Percentiles rank a stretch among this genome's conserved stretches.
phyloP scores from a whole-genome alignment of 2,329 filamentous ascomycete species.

The Emmonsiellopsis sp. region DNA sequence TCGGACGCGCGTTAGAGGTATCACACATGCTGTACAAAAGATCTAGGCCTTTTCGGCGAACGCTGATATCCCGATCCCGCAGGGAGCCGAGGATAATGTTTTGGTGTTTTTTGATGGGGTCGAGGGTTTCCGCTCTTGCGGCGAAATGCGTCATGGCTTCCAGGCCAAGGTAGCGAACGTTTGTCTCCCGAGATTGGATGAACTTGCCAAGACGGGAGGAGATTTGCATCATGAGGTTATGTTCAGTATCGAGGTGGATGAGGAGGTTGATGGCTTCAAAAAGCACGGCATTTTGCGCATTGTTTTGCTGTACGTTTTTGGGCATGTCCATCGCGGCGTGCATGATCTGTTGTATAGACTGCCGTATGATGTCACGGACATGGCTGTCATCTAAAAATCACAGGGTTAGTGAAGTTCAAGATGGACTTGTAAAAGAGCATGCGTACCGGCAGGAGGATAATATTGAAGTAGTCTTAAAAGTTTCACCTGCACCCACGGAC shows the following conservation, averaged over 20 bases:
- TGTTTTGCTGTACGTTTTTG: constrained; percentile 99
- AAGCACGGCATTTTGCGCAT: constrained; percentile 92
- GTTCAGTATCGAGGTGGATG: constrained; percentile 93
- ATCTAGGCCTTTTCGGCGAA: constrained; percentile 89
- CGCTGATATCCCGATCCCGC: constrained; percentile 92
- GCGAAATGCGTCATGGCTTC: constrained; percentile 98
- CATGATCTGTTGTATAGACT: constrained; percentile 83
- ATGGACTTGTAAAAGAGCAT: constrained; percentile 4
- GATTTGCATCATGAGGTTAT: constrained; percentile 90
- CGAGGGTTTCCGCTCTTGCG: constrained; percentile 82
- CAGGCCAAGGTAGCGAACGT: constrained; percentile 88
- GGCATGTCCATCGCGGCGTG: constrained; percentile 85
- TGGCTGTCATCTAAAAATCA: constrained; percentile 68
- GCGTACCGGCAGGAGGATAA: constrained; percentile 79
- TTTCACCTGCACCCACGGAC: constrained; percentile 97
- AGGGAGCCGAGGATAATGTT: constrained; percentile 90
- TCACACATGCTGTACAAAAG: constrained; percentile 99
- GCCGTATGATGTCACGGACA: constrained; percentile 80
- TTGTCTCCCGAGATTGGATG: constrained; percentile 93
- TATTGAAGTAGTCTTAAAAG: constrained; percentile 86
- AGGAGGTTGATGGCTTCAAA: constrained; percentile 99
- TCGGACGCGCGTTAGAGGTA: constrained; percentile 81
- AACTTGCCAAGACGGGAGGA: constrained; percentile 85
- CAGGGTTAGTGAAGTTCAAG: not conserved
- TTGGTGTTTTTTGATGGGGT: constrained; percentile 97